Evolutionary conservation across 352 stramenopile species (phyloP), one percentile per base, ranked within the genome.

Genomic region (Globisporangium rhizosaccharum): DNA sequence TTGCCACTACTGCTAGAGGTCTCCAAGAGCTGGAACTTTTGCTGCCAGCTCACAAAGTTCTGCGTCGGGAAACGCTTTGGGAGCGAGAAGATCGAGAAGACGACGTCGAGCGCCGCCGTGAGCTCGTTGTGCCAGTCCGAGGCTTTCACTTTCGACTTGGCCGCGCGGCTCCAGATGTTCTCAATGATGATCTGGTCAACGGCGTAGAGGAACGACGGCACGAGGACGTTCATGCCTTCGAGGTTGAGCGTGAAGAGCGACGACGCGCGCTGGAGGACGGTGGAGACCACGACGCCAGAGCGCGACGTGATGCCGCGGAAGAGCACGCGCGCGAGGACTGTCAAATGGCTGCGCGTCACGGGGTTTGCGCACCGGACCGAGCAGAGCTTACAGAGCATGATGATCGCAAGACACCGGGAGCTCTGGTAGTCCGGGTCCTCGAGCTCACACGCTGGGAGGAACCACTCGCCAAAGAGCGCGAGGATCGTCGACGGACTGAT

Each of bases 401-500:
- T 68, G 50, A 95, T 85, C 8, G 78, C 83, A 5, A 90, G 67
- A 37, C 82, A 93, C 11, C 84, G 78, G 10, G 83, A 90, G 48
- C 84, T 91, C 58, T 92, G 79, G 44, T 85, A 90, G 47, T 92
- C 85, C 0, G 62, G 20, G 33, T 68, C 67, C 41, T 90, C 78
- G 4, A 90, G 58, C 49, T 95, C 85, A 50, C 85, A 95, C n/a
- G 82, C 80, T 8, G 84, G 83, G 25, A 95, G 57, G 51, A 95
- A 92, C 85, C 85, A 95, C 50, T 95, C 83, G 6, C 83, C 83
- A 58, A 93, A 92, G 9, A 95, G 65, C n/a, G 83, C 84, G 23
- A 93, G 69, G 36, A 95, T 62, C 2, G 85, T 95, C 8, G 83
- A 93, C 9, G 85, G 85, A 53, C 82, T 89, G 53, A 94, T 92